Percentiles rank a stretch among this genome's conserved stretches.
These are phyloP conservation scores for Dicorynia guianensis DNA, from an alignment of 306 rosid genomes.

Conservation along the genomic window DNA sequence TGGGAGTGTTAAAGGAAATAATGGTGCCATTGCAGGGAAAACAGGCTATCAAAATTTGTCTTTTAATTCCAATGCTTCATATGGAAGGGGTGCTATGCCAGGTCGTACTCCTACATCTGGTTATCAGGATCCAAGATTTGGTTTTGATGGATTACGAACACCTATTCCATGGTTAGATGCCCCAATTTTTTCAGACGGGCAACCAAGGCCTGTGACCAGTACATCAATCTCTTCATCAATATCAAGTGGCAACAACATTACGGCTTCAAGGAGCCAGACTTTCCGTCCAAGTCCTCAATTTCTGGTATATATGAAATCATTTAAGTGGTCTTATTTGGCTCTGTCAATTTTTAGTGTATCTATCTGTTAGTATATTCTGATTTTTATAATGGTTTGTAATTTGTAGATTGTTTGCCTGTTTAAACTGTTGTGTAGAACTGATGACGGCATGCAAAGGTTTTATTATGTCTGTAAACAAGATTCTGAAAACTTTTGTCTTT, in stretches of 20 bases:
- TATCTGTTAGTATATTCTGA: too few species aligned
- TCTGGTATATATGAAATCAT: constrained; percentile 55
- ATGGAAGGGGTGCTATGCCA: constrained; percentile 58
- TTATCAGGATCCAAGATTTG: constrained; percentile 86
- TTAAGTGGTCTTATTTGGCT: too few species aligned
- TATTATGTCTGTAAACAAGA: background rate
- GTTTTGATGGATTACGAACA: constrained; percentile 67
- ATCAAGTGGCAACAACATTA: constrained; percentile 55
- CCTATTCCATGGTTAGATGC: constrained; percentile 74
- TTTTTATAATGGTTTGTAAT: background rate
- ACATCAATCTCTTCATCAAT: constrained; percentile 62
- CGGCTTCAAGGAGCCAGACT: constrained; percentile 74
- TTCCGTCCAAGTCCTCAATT: constrained; percentile 78
- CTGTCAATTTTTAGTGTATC: background rate
- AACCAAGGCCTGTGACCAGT: constrained; percentile 72
- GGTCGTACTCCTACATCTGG: constrained; percentile 75
- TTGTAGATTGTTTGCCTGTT: background rate
- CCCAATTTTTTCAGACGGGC: constrained; percentile 84
- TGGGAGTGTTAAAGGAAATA: constrained; percentile 63
- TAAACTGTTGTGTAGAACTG: background rate
- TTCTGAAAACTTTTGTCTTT: background rate
- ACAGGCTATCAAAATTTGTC: constrained; percentile 49
- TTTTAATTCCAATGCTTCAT: constrained; percentile 54
- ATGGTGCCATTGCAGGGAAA: constrained; percentile 50
- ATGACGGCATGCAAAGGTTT: background rate